Percentiles rank a stretch among this genome's conserved stretches.
phyloP scores from a whole-genome alignment of 345 rosid genomes.

The Chamaenerion angustifolium region DNA sequence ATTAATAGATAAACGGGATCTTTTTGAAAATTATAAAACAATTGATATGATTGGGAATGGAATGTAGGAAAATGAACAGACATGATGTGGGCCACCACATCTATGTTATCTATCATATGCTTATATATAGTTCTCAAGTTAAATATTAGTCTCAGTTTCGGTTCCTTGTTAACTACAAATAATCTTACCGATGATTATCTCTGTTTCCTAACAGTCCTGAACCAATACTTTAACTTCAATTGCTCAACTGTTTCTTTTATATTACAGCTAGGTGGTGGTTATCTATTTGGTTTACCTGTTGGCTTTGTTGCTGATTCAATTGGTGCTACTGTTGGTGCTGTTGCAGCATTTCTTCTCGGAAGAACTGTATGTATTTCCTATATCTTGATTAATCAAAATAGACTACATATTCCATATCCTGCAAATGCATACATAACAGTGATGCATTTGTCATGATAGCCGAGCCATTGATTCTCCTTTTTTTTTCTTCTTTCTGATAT shows the following conservation, averaged over 20 bases:
- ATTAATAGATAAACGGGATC: too few species aligned
- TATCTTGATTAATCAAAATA: not conserved
- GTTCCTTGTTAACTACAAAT: too few species aligned
- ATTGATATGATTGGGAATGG: not conserved
- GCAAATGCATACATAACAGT: too few species aligned
- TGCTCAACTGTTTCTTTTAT: constrained; percentile 9
- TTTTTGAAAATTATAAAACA: not conserved
- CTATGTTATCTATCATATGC: too few species aligned
- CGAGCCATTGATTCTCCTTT: too few species aligned
- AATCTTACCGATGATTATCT: too few species aligned
- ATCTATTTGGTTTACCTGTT: constrained; percentile 85
- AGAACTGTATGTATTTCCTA: constrained; percentile 40
- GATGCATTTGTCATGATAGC: not conserved
- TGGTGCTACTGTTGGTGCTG: constrained; percentile 87
- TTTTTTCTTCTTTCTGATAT: too few species aligned
- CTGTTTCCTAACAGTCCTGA: not conserved
- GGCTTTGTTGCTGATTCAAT: constrained; percentile 93
- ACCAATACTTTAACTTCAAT: not conserved
- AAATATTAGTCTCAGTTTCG: too few species aligned
- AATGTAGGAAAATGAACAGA: too few species aligned
- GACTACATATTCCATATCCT: too few species aligned
- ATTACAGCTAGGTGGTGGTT: constrained; percentile 94
- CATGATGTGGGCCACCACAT: too few species aligned
- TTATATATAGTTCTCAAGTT: too few species aligned
- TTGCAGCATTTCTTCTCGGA: constrained; percentile 91